Evolutionary conservation across 768 basidiomycete species (phyloP).

Genomic region (Russula lepida): DNA sequence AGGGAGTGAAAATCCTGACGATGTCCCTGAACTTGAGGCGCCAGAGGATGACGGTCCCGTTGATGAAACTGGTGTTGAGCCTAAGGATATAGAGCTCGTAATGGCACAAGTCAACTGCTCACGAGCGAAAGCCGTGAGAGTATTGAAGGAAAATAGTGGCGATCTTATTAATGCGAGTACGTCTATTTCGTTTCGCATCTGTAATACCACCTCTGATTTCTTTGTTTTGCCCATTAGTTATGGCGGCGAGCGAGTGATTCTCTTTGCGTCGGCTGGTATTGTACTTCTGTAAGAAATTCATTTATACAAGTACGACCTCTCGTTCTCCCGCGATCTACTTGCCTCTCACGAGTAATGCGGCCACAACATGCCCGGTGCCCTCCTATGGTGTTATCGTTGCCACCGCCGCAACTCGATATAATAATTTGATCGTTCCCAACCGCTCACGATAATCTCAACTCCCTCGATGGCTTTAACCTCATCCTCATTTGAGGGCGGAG

Average conservation of each 20-base stretch:
- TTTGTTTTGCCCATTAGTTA: slow-evolving; percentile 42
- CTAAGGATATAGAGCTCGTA: slow-evolving; percentile 92
- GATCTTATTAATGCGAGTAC: slow-evolving; percentile 95
- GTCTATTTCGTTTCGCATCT: slow-evolving; percentile 30
- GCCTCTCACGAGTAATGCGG: slow-evolving; percentile 11
- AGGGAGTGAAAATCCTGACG: slow-evolving; percentile 60
- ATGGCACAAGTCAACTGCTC: slow-evolving; percentile 87
- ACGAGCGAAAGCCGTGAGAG: slow-evolving; percentile 85
- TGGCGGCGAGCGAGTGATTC: slow-evolving; percentile 83
- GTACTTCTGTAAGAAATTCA: slow-evolving; percentile 8
- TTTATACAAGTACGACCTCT: slow-evolving; percentile 5
- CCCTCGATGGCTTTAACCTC: slow-evolving; percentile 31
- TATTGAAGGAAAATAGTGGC: slow-evolving; percentile 83
- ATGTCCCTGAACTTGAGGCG: slow-evolving; percentile 77
- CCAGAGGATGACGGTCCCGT: slow-evolving; percentile 73
- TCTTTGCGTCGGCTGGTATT: slow-evolving; percentile 28
- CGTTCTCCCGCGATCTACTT: neutral
- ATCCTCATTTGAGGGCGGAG: slow-evolving; percentile 16
- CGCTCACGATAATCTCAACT: slow-evolving; percentile 60
- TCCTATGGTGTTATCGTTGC: slow-evolving; percentile 25
- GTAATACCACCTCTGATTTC: neutral
- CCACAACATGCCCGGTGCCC: neutral
- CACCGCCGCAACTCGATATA: slow-evolving; percentile 71
- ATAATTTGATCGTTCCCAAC: slow-evolving; percentile 87
- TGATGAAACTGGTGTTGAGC: slow-evolving; percentile 83